Percentiles rank a stretch among this genome's conserved stretches.
These are phyloP conservation scores for Theileria equi DNA, from an alignment of 169 alveolate genomes.

Conservation along the genomic window DNA sequence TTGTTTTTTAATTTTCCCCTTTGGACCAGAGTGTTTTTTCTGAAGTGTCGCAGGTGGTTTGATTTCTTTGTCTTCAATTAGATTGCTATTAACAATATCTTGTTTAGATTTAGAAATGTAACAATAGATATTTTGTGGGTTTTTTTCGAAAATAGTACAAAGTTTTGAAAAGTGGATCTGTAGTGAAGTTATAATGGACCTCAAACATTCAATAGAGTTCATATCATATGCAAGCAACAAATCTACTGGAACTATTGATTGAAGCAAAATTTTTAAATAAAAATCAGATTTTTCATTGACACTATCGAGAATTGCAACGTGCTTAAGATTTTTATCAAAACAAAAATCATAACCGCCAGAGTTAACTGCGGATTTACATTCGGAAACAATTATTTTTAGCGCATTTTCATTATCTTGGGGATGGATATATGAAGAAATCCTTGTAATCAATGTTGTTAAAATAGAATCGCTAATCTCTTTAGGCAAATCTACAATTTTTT, in stretches of 20 bases:
- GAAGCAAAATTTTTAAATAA: background rate
- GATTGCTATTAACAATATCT: background rate
- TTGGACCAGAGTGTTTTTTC: background rate
- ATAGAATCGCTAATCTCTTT: background rate
- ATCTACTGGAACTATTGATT: background rate
- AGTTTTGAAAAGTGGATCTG: conserved; percentile 1
- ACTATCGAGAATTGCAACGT: too few relatives aligned
- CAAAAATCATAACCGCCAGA: too few relatives aligned
- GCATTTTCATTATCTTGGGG: too few relatives aligned
- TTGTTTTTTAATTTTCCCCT: background rate
- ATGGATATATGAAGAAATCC: too few relatives aligned
- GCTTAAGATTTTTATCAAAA: too few relatives aligned
- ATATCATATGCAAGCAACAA: too few relatives aligned
- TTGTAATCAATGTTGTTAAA: too few relatives aligned
- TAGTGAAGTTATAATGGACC: too few relatives aligned
- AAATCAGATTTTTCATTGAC: background rate
- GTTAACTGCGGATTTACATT: too few relatives aligned
- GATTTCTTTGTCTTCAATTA: background rate
- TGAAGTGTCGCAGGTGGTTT: background rate
- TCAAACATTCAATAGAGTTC: too few relatives aligned
- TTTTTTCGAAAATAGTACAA: background rate
- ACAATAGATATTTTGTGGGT: background rate
- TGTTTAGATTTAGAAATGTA: background rate
- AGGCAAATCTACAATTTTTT: conserved; percentile 16
- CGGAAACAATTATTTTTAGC: too few relatives aligned